A percentile compares a stretch with the other conserved stretches of the same genome.
phyloP scores from a whole-genome alignment of 2,329 filamentous ascomycete genomes.

The Aspergillus sp. region DNA sequence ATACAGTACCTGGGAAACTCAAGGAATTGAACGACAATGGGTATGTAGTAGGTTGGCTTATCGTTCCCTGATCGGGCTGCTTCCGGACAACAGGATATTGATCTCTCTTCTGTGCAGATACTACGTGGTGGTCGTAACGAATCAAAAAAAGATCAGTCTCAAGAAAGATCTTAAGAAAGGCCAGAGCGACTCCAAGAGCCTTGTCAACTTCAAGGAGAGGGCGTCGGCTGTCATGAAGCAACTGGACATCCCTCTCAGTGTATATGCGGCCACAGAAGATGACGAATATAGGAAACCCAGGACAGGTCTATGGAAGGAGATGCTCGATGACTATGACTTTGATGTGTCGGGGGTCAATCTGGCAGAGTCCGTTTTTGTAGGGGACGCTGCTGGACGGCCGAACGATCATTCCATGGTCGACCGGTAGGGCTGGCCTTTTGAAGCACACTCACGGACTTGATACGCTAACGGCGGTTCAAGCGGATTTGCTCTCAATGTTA shows the following conservation, averaged over 20 bases:
- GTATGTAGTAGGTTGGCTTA: slow-evolving; percentile 43
- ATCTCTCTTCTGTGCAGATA: slow-evolving; percentile 54
- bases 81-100: neutral
- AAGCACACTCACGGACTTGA: neutral
- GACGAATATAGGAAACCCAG: slow-evolving; percentile 87
- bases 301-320: slow-evolving; percentile 80
- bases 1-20: slow-evolving; percentile 66
- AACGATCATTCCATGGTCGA: slow-evolving; percentile 64
- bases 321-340: slow-evolving; percentile 63
- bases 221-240: slow-evolving; percentile 67
- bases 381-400: slow-evolving; percentile 69
- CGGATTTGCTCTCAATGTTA: slow-evolving; percentile 83
- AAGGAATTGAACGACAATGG: slow-evolving; percentile 70
- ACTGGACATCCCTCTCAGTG: slow-evolving; percentile 67
- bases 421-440: slow-evolving; percentile 43
- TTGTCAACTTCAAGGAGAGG: slow-evolving; percentile 82
- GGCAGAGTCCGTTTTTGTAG: slow-evolving; percentile 76
- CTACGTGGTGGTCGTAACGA: slow-evolving; percentile 77
- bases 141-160: slow-evolving; percentile 81
- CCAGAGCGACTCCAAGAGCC: slow-evolving; percentile 66
- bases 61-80: neutral
- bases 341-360: slow-evolving; percentile 64
- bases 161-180: slow-evolving; percentile 71
- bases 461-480: slow-evolving; percentile 41
- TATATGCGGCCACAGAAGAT: slow-evolving; percentile 84